Base-by-base conservation (phyloP, 805 yeast species). In the Wickerhamiella hasegawae region DNA sequence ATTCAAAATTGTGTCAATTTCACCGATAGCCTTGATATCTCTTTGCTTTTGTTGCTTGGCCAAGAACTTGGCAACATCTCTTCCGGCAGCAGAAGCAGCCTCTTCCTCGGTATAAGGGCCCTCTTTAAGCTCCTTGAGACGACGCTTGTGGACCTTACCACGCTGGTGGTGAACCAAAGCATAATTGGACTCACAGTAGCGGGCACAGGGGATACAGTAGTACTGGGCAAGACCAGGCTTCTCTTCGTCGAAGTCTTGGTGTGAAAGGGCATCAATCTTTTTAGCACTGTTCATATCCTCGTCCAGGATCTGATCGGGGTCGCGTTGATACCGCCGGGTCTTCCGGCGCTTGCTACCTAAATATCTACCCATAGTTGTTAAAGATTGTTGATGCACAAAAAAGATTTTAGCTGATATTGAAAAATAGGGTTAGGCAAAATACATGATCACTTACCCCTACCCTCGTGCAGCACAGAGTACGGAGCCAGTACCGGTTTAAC, bases 191-290 rank as follows among this genome's bases (percentile, higher is more conserved):
- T 85, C 95, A 51, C 73, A 83, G 57, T 90, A 83, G 53, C 77
- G 80, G 33, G 93, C 92, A 65, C 99, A 90, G 44, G 84, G 94
- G 36, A 90, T 67, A 58, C 97, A 90, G 57, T 82, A 90, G 57
- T 71, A 77, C 58, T 90, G 97, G 12, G 95, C 99, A 45, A 90
- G 60, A 1, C 99, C 99, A 1, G 96, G 85, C 52, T 77, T 76
- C 30, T 74, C 71, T 59, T 87, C 97, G 56, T 87, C 95, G 38
- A 80, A 56, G 4, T 82, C 79, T 57, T 87, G 97, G 52, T 80
- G 69, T 27, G 42, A 39, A 38, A 84, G 63, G 28, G 65, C 61
- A 37, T 66, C 56, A 37, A 83, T 76, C n/a, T 76, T 60, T 26
- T 74, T 78, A 27, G 68, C 64, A 3, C 73, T 57, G 2, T 76